Conservation (phyloP, 192 early-diverging fungal genomes). For the Allomyces javanicus region DNA sequence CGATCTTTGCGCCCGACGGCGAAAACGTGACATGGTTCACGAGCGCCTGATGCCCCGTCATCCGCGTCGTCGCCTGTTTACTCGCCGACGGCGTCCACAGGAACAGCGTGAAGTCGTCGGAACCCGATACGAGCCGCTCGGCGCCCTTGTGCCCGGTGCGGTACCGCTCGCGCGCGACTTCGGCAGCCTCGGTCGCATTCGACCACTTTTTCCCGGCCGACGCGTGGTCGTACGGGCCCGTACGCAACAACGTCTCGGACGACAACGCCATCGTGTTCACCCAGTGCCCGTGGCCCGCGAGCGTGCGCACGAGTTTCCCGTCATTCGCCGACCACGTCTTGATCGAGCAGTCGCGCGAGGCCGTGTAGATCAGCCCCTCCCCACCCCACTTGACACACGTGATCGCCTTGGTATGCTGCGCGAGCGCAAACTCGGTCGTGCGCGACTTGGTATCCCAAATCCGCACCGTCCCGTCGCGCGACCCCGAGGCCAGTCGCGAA, state of each 20-base stretch:
- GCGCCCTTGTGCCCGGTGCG: slow-evolving; percentile 37
- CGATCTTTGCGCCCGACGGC: slow-evolving; percentile 70
- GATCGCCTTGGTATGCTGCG: slow-evolving; percentile 79
- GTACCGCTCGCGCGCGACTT: slow-evolving; percentile 54
- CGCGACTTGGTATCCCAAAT: slow-evolving; percentile 79
- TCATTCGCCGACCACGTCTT: slow-evolving; percentile 74
- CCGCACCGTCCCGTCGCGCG: slow-evolving; percentile 82
- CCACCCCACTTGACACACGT: slow-evolving; percentile 95
- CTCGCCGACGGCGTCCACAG: slow-evolving; percentile 70
- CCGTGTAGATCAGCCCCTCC: slow-evolving; percentile 79
- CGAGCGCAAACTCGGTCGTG: slow-evolving; percentile 49
- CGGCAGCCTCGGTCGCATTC: slow-evolving; percentile 12
- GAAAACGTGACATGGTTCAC: slow-evolving; percentile 90
- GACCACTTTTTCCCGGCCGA: no score
- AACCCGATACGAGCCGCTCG: slow-evolving; percentile 76
- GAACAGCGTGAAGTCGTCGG: slow-evolving; percentile 95
- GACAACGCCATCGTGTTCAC: slow-evolving; percentile 82
- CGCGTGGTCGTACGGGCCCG: slow-evolving; percentile 78
- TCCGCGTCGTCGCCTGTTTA: slow-evolving; percentile 61
- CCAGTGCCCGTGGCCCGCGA: slow-evolving; percentile 92
- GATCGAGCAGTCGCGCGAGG: slow-evolving; percentile 84
- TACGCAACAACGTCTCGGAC: slow-evolving; percentile 77
- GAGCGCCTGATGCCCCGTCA: slow-evolving; percentile 83
- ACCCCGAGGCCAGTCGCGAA: slow-evolving; percentile 66
- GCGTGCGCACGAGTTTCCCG: slow-evolving; percentile 63